Conservation (phyloP, 2,329 filamentous ascomycete genomes). For the Diaporthe nobilis region DNA sequence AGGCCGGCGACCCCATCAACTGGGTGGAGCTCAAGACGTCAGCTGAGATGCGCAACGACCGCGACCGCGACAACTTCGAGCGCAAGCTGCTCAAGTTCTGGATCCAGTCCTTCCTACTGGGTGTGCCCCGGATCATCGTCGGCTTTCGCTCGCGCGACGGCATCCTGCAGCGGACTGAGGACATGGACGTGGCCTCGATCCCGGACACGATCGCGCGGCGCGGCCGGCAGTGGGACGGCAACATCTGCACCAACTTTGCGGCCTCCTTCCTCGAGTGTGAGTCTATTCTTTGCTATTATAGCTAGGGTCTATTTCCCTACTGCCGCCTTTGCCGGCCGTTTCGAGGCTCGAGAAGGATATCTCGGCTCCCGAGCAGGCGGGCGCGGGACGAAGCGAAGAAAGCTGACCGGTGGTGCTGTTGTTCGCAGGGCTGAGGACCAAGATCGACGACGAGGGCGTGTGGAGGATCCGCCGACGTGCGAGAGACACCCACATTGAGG, state of each 20-base stretch:
- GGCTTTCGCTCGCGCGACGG: slow-evolving; percentile 85
- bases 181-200: slow-evolving; percentile 84
- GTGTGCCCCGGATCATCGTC: slow-evolving; percentile 91
- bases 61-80: slow-evolving; percentile 83
- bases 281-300: slow-evolving; percentile 47
- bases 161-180: slow-evolving; percentile 79
- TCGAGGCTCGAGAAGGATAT: background rate
- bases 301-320: background rate
- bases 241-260: slow-evolving; percentile 93
- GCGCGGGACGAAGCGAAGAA: background rate
- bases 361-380: background rate
- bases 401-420: background rate
- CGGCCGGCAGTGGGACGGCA: slow-evolving; percentile 86
- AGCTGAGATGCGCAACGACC: slow-evolving; percentile 76
- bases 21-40: slow-evolving; percentile 97
- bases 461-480: slow-evolving; percentile 83
- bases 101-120: slow-evolving; percentile 95
- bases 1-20: slow-evolving; percentile 78
- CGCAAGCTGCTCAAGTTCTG: slow-evolving; percentile 95
- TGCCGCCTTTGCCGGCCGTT: background rate
- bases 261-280: slow-evolving; percentile 82
- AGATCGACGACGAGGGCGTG: slow-evolving; percentile 78
- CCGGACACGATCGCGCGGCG: slow-evolving; percentile 81
- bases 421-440: slow-evolving; percentile 71
- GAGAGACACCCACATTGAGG: slow-evolving; percentile 76